Evolutionary conservation across 2,329 filamentous ascomycete species (phyloP), one percentile per base, ranked within the genome.

Genomic region (Fusarium anguioides): DNA sequence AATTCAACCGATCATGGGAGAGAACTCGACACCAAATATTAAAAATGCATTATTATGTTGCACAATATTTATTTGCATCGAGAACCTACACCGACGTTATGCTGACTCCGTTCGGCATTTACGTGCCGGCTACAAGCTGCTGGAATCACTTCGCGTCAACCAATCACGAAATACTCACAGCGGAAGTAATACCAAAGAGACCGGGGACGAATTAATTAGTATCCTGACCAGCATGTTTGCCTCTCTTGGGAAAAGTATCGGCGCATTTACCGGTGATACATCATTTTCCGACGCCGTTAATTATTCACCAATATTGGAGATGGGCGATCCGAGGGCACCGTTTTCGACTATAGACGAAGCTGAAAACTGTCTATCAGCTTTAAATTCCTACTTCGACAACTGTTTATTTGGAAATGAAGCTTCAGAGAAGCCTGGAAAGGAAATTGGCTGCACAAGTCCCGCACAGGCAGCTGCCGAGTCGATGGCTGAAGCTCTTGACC

Each of bases 61-160:
- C 17, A 60, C 66, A 17, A 68, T 72, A 21, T 72, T 72, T n/a
- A 70, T 72, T 23, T 68, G 63, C 21, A 64, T 72, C 11, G 70
- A 72, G 37, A 71, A 61, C 20, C 41, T 72, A 4, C 48, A 66
- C 12, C 60, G 63, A 2, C 70, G 70, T 3, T 68, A 69, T 11
- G 46, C 68, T n/a, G 70, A 72, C 15, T 58, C 70, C 8, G 41
- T 71, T 2, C 61, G 70, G 7, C 70, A 72, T 20, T 24, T 72
- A 9, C 61, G 60, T n/a, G 64, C 69, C 17, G 70, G 68, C 3
- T 54, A 52, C 6, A 49, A 54, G 2, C 56, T 72, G 5, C 39
- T 71, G 42, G 47, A 51, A 12, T 63, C 63, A 4, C 50, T 61
- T 3, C 51, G 35, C 15, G 5, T 8, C 2, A 5, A 6, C 11